A percentile compares a stretch with the other conserved stretches of the same genome.
phyloP scores from a whole-genome alignment of 345 rosid species.

The Aethionema arabicum region DNA sequence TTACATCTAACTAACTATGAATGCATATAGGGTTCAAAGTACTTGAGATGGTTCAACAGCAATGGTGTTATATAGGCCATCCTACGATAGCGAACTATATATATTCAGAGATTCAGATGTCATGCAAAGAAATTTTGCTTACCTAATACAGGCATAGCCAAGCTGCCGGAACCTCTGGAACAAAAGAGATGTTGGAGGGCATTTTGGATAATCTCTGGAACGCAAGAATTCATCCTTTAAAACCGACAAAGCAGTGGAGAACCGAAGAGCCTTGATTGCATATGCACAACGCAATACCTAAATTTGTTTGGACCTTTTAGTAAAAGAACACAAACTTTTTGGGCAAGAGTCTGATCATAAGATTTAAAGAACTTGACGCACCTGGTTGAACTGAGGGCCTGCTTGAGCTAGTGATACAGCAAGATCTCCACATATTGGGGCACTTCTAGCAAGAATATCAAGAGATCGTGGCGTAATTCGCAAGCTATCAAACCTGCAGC shows the following conservation, averaged over 20 bases:
- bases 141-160: slow-evolving; percentile 97
- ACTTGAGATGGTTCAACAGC: slow-evolving; percentile 9
- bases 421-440: slow-evolving; percentile 96
- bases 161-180: slow-evolving; percentile 92
- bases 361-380: slow-evolving; percentile 33
- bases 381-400: slow-evolving; percentile 99
- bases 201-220: slow-evolving; percentile 98
- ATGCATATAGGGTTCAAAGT: not conserved
- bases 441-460: slow-evolving; percentile 80
- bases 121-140: slow-evolving; percentile 35
- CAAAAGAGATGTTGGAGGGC: slow-evolving; percentile 88
- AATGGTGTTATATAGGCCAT: not conserved
- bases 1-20: slow-evolving; percentile 5
- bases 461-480: slow-evolving; percentile 94
- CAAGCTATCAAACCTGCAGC: slow-evolving; percentile 88
- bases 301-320: slow-evolving; percentile 30
- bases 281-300: slow-evolving; percentile 87
- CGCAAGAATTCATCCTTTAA: slow-evolving; percentile 93
- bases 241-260: slow-evolving; percentile 85
- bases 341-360: slow-evolving; percentile 10
- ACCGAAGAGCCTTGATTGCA: slow-evolving; percentile 89
- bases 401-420: slow-evolving; percentile 95
- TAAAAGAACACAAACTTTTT: slow-evolving; percentile 27
- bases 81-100: slow-evolving; percentile 6
- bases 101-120: slow-evolving; percentile 3